Percentiles rank a stretch among this genome's conserved stretches.
These are phyloP conservation scores for Cryptococcus sp. DNA, from an alignment of 1,284 basidiomycete genomes.

Conservation along the genomic window DNA sequence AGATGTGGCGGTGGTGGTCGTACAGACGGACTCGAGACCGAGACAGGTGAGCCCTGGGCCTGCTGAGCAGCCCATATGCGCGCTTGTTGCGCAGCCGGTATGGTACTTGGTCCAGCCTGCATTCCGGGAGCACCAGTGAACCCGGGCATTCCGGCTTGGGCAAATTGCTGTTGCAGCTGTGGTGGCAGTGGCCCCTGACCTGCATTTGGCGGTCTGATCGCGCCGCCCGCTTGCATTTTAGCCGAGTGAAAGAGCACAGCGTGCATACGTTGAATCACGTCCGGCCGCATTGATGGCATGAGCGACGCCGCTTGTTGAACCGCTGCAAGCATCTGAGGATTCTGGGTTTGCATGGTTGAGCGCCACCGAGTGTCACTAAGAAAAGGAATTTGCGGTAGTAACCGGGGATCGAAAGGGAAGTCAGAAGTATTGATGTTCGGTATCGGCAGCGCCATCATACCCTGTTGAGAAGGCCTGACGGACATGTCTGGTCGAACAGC, in stretches of 20 bases:
- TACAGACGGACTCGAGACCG: slow-evolving; percentile 12
- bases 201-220: slow-evolving; percentile 6
- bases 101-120: slow-evolving; percentile 9
- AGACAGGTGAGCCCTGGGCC: slow-evolving; percentile 15
- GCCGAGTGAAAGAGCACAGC: slow-evolving; percentile 25
- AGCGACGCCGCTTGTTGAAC: slow-evolving; percentile 21
- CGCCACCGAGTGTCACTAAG: slow-evolving; percentile 36
- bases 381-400: slow-evolving; percentile 31
- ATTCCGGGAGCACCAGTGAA: slow-evolving; percentile 9
- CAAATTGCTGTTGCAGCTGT: slow-evolving; percentile 9
- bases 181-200: slow-evolving; percentile 9
- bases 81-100: slow-evolving; percentile 19
- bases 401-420: slow-evolving; percentile 46
- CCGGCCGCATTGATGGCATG: slow-evolving; percentile 33
- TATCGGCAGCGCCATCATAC: slow-evolving; percentile 1
- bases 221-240: slow-evolving; percentile 9
- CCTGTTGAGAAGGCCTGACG: not conserved
- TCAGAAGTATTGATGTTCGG: slow-evolving; percentile 33
- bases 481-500: too few relatives aligned
- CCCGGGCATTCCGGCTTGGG: slow-evolving; percentile 16
- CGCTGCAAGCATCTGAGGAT: slow-evolving; percentile 28
- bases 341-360: slow-evolving; percentile 33
- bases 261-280: slow-evolving; percentile 44
- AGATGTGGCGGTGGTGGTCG: slow-evolving; percentile 32
- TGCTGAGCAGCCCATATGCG: slow-evolving; percentile 22